Percentiles rank a stretch among this genome's conserved stretches.
phyloP scores from a whole-genome alignment of 2,329 filamentous ascomycete genomes.

The Arthrinium phaeospermum region DNA sequence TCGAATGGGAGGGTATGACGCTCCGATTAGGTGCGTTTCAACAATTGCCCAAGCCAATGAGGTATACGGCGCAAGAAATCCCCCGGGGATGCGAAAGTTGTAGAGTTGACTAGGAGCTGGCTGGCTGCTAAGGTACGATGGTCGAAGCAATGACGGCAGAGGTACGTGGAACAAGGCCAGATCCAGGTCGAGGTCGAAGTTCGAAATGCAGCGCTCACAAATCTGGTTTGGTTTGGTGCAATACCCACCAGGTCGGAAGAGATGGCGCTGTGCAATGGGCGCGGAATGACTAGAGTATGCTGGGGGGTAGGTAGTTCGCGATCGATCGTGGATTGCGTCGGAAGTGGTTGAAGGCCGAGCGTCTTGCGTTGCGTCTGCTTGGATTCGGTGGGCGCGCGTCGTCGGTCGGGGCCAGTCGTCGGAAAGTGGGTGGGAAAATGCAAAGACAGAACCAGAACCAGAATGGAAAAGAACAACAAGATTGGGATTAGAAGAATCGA shows the following conservation, averaged over 20 bases:
- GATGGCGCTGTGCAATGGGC: background rate
- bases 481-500: background rate
- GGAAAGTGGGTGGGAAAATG: too few relatives aligned
- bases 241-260: background rate
- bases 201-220: background rate
- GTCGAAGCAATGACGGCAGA: background rate
- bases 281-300: background rate
- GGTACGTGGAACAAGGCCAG: background rate
- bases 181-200: background rate
- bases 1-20: background rate
- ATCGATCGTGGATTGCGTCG: conserved; percentile 8
- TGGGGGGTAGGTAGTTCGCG: background rate
- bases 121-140: too few relatives aligned
- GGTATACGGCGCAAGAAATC: background rate
- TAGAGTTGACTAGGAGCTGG: background rate
- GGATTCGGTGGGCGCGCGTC: background rate
- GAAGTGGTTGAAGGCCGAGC: background rate
- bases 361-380: background rate
- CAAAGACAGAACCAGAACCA: background rate
- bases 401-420: background rate
- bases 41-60: background rate
- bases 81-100: background rate
- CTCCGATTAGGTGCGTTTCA: background rate
- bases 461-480: background rate
- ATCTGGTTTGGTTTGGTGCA: background rate